phyloP scores from a whole-genome alignment of 1,284 basidiomycete species.

The Athelia psychrophila region DNA sequence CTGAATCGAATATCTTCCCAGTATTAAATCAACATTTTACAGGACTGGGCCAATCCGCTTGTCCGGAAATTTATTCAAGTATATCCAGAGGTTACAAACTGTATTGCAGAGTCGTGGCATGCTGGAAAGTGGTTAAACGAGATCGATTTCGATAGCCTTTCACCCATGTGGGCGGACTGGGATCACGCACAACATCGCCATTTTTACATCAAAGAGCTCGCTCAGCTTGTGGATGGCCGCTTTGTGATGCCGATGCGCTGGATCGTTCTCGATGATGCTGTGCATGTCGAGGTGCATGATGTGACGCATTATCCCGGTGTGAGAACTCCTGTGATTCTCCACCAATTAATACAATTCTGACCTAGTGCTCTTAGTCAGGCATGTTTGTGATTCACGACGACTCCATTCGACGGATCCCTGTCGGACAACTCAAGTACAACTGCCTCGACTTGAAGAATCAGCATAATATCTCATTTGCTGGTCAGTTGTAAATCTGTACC shows the following conservation, averaged over 20 bases:
- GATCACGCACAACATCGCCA: slow-evolving; percentile 6
- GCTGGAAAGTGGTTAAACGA: slow-evolving; percentile 26
- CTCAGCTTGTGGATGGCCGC: not conserved
- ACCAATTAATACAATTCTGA: not conserved
- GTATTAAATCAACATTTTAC: too few species aligned
- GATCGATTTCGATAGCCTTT: slow-evolving; percentile 16
- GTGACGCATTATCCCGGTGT: not conserved
- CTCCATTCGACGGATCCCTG: not conserved
- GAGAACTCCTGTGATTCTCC: not conserved
- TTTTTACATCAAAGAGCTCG: not conserved
- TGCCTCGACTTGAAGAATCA: not conserved
- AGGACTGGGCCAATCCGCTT: too few species aligned
- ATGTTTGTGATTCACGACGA: not conserved
- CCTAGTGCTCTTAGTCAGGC: not conserved
- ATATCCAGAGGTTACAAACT: too few species aligned
- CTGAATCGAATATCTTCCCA: too few species aligned
- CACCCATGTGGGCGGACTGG: slow-evolving; percentile 33
- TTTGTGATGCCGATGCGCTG: not conserved
- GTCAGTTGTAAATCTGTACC: too few species aligned
- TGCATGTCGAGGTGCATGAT: not conserved
- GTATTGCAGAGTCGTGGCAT: slow-evolving; percentile 28
- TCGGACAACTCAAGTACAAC: not conserved
- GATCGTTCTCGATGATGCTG: not conserved
- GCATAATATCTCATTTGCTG: too few species aligned
- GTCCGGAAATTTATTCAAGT: too few species aligned